phyloP scores from a whole-genome alignment of 73 alveolate species.

The Blepharisma stoltei region DNA sequence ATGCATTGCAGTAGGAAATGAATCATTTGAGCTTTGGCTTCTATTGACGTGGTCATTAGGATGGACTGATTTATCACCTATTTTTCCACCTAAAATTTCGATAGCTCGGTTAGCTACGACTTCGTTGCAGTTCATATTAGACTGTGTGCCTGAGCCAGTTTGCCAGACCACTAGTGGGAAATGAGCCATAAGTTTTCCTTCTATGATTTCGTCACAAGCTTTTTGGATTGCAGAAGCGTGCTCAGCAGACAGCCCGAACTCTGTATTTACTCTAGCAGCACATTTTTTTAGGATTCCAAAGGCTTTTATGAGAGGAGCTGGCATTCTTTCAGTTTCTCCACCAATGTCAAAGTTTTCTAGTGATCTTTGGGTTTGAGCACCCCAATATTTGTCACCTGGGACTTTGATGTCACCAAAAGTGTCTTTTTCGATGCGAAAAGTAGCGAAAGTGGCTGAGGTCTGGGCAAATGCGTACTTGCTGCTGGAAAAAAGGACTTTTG shows the following conservation, averaged over 20 bases:
- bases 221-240: constrained; percentile 83
- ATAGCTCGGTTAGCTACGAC: constrained; percentile 97
- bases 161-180: constrained; percentile 98
- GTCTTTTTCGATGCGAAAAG: constrained; percentile 85
- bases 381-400: constrained; percentile 95
- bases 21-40: constrained; percentile 95
- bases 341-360: constrained; percentile 95
- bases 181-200: constrained; percentile 91
- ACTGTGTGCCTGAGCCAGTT: constrained; percentile 99
- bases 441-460: background rate
- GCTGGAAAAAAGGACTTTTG: no score
- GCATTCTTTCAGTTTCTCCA: constrained; percentile 89
- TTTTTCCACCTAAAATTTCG: constrained; percentile 92
- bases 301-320: constrained; percentile 86
- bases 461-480: no score
- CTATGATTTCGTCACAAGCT: constrained; percentile 93
- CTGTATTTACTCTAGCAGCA: constrained; percentile 93
- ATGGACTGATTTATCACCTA: constrained; percentile 92
- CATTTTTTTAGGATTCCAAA: constrained; percentile 92
- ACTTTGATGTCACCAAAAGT: constrained; percentile 94
- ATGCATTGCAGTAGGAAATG: constrained; percentile 99
- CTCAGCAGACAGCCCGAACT: constrained; percentile 74
- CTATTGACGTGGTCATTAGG: constrained; percentile 98
- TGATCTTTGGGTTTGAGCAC: constrained; percentile 99
- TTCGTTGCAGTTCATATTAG: constrained; percentile 97